Conservation (phyloP, 164 flowering plant species). For the Aristolochia fimbriata region DNA sequence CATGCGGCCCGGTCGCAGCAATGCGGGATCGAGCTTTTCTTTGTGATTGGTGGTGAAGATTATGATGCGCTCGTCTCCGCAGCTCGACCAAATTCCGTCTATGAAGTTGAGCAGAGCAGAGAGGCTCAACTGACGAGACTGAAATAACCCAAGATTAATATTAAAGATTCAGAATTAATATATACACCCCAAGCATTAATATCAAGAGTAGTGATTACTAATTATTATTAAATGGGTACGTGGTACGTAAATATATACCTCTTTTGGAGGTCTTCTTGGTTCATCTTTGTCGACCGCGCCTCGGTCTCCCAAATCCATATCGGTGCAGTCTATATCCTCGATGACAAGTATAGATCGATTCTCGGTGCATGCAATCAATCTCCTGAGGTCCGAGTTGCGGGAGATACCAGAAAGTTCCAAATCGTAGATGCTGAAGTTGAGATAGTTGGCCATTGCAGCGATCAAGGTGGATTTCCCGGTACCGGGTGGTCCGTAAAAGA, state of each 20-base stretch:
- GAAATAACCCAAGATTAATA: conserved; percentile 12
- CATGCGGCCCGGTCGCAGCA: conserved; percentile 46
- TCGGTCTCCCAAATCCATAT: conserved; percentile 22
- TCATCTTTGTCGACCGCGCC: conserved; percentile 4
- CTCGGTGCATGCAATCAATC: conserved; percentile 28
- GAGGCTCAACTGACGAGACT: conserved; percentile 28
- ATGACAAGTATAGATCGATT: conserved; percentile 47
- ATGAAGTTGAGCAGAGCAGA: conserved; percentile 36
- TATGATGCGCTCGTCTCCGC: conserved; percentile 39
- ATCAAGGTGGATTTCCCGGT: conserved; percentile 71
- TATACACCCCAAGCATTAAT: too few species aligned
- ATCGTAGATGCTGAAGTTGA: conserved; percentile 51
- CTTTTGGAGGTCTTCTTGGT: too few species aligned
- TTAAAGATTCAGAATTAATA: too few species aligned
- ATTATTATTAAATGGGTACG: too few species aligned
- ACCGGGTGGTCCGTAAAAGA: conserved; percentile 66
- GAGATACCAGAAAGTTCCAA: conserved; percentile 42
- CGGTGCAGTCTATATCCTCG: conserved; percentile 50
- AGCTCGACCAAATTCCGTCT: conserved; percentile 39
- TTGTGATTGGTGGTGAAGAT: conserved; percentile 40
- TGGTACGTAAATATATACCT: too few species aligned
- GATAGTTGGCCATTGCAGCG: conserved; percentile 67
- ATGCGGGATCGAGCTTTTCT: conserved; percentile 30
- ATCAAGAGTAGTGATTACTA: too few species aligned
- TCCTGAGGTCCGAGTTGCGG: conserved; percentile 44